These are phyloP conservation scores for Xylariales sp. DNA, from an alignment of 2,329 filamentous ascomycete genomes.

Conservation along the genomic window DNA sequence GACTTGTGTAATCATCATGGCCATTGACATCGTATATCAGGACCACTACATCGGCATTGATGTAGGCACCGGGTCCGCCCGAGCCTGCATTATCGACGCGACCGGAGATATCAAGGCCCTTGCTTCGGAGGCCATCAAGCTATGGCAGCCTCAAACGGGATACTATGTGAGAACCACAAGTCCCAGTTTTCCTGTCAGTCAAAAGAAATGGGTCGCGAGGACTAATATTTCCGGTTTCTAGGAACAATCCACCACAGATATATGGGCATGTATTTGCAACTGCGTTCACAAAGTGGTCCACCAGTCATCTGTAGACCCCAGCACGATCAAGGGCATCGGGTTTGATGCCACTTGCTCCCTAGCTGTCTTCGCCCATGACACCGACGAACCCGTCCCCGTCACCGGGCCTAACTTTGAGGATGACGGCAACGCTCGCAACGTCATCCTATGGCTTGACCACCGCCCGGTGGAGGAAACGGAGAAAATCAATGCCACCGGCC, in stretches of 20 bases:
- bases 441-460: constrained; percentile 97
- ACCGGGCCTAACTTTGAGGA: constrained; percentile 83
- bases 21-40: constrained; percentile 23
- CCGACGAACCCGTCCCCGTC: constrained; percentile 85
- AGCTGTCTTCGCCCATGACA: constrained; percentile 83
- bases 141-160: constrained; percentile 73
- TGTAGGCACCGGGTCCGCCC: constrained; percentile 91
- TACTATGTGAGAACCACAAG: constrained; percentile 64
- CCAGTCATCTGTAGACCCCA: constrained; percentile 74
- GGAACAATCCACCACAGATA: constrained; percentile 98
- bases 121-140: constrained; percentile 70
- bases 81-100: constrained; percentile 91
- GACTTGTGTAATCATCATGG: constrained; percentile 18
- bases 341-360: constrained; percentile 99
- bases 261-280: constrained; percentile 91
- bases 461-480: constrained; percentile 85
- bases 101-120: constrained; percentile 81
- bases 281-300: constrained; percentile 79
- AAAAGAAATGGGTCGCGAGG: not conserved
- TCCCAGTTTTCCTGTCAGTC: too few species aligned
- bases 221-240: constrained; percentile 13
- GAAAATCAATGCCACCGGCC: constrained; percentile 86
- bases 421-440: constrained; percentile 81
- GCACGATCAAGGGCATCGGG: constrained; percentile 80
- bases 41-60: constrained; percentile 80